Conservation (phyloP, 331 rosid species). For the Pyrus hybrid region DNA sequence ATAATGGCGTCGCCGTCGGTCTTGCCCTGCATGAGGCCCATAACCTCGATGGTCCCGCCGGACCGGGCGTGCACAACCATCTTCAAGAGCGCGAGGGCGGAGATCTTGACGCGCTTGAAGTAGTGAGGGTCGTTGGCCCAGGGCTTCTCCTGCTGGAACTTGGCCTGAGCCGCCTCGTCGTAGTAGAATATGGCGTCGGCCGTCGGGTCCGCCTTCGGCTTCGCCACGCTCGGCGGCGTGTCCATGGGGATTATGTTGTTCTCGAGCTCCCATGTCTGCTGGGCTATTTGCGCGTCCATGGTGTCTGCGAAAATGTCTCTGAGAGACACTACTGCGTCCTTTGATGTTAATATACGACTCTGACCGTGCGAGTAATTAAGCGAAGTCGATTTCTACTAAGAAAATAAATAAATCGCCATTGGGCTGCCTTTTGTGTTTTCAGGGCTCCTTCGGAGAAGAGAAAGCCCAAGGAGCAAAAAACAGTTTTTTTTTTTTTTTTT, state of each 20-base stretch:
- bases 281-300: slow-evolving; percentile 67
- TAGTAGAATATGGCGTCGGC: slow-evolving; percentile 84
- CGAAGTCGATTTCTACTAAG: neutral
- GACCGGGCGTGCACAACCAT: no score
- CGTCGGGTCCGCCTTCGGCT: slow-evolving; percentile 37
- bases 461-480: neutral
- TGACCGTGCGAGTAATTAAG: neutral
- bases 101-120: slow-evolving; percentile 95
- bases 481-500: neutral
- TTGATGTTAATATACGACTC: neutral
- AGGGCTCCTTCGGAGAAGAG: neutral
- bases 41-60: no score
- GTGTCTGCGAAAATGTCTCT: neutral
- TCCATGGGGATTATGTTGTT: slow-evolving; percentile 78
- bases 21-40: no score
- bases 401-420: neutral
- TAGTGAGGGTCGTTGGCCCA: slow-evolving; percentile 84
- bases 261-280: slow-evolving; percentile 88
- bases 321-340: accelerated
- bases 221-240: slow-evolving; percentile 23
- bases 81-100: slow-evolving; percentile 91
- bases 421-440: neutral
- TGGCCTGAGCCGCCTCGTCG: slow-evolving; percentile 64
- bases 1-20: no score
- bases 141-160: slow-evolving; percentile 81